phyloP scores from a whole-genome alignment of 179 eudicot genomes.

The Camellia oleifera region DNA sequence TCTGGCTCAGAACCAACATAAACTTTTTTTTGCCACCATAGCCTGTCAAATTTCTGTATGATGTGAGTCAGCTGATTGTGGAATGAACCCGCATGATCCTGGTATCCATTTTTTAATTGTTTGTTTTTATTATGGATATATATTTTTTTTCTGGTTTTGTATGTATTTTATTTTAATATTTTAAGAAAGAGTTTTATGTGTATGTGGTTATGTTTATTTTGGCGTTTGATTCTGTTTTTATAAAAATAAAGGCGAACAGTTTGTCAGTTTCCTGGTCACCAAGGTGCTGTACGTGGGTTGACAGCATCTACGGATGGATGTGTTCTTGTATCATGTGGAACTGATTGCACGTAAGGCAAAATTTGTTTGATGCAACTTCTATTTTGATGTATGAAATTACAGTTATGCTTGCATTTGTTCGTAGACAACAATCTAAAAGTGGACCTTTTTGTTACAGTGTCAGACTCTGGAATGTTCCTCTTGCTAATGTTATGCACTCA shows the following conservation, averaged over 20 bases:
- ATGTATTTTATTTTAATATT: background rate
- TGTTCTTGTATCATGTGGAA: slow-evolving; percentile 90
- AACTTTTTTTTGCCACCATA: background rate
- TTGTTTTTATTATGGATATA: background rate
- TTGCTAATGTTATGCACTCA: slow-evolving; percentile 43
- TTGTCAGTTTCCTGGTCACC: slow-evolving; percentile 84
- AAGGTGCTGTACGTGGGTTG: slow-evolving; percentile 82
- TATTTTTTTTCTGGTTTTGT: background rate
- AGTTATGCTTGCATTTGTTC: background rate
- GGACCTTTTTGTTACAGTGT: slow-evolving; percentile 48
- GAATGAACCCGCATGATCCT: background rate
- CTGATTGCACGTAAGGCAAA: slow-evolving; percentile 81
- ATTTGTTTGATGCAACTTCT: background rate
- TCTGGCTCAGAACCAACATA: background rate
- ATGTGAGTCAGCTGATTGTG: background rate
- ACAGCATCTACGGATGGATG: slow-evolving; percentile 86
- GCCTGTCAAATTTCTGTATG: background rate
- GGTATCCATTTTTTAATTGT: background rate
- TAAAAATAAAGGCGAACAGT: slow-evolving; percentile 60
- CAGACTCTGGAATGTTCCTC: slow-evolving; percentile 81
- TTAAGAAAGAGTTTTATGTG: background rate
- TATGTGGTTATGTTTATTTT: background rate
- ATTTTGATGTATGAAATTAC: slow-evolving; percentile 3
- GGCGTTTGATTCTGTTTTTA: background rate
- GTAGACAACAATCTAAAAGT: background rate